These are phyloP conservation scores for Leptodermis oblonga DNA, from an alignment of 257 asterid genomes.

Conservation along the genomic window DNA sequence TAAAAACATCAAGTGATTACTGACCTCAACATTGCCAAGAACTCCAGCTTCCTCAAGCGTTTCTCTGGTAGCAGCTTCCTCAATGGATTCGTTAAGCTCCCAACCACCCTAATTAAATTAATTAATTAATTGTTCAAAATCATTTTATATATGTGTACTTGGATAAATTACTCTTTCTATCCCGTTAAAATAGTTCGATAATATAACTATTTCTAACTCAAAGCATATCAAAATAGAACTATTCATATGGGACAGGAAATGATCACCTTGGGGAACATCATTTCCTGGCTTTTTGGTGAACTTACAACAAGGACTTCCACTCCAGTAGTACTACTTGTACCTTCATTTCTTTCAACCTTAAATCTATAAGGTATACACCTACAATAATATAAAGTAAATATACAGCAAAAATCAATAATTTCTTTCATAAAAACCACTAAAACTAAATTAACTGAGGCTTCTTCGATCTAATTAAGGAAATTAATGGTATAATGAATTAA, in stretches of 20 bases:
- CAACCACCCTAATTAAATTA: conserved; percentile 87
- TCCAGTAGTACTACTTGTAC: conserved; percentile 26
- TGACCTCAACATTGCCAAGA: conserved; percentile 67
- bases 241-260: too few relatives aligned
- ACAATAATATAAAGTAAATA: conserved; percentile 11
- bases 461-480: too few relatives aligned
- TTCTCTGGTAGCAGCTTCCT: conserved; percentile 78
- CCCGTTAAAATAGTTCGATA: too few relatives aligned
- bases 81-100: conserved; percentile 67
- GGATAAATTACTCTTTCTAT: too few relatives aligned
- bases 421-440: too few relatives aligned
- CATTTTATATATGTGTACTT: too few relatives aligned
- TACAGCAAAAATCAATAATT: neutral
- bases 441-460: too few relatives aligned
- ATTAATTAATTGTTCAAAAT: too few relatives aligned
- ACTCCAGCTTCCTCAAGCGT: conserved; percentile 84
- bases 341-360: conserved; percentile 29
- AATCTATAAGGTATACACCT: conserved; percentile 74
- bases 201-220: too few relatives aligned
- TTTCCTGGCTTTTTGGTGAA: conserved; percentile 51
- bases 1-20: neutral
- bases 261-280: conserved; percentile 81
- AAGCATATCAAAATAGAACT: too few relatives aligned
- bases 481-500: too few relatives aligned
- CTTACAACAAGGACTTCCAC: conserved; percentile 67